phyloP scores from a whole-genome alignment of 805 yeast species.

The Clavispora vitiphila region DNA sequence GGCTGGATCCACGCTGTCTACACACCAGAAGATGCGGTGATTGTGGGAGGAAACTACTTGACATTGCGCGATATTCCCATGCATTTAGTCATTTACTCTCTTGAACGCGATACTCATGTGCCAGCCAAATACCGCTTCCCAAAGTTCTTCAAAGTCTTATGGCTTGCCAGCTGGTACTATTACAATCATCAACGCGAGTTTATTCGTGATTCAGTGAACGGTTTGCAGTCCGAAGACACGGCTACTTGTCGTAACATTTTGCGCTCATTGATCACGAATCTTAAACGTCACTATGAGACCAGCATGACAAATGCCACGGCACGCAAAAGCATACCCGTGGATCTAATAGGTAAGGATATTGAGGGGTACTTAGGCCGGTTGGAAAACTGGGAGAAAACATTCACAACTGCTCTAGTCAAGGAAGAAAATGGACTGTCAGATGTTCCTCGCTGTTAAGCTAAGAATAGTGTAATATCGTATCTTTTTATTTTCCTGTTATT shows the following conservation, averaged over 20 bases:
- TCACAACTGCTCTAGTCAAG: too few relatives aligned
- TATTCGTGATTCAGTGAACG: constrained; percentile 5
- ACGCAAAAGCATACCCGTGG: constrained; percentile 28
- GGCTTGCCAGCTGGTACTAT: constrained; percentile 55
- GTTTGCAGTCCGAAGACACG: background rate
- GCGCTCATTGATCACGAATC: constrained; percentile 19
- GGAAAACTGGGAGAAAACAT: background rate
- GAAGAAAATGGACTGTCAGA: too few relatives aligned
- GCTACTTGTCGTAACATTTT: constrained; percentile 2
- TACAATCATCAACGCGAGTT: constrained; percentile 22
- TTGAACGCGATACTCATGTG: constrained; percentile 68
- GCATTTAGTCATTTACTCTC: constrained; percentile 55
- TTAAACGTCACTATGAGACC: constrained; percentile 26
- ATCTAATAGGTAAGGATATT: constrained; percentile 22
- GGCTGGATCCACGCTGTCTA: constrained; percentile 93
- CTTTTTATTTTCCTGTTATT: background rate
- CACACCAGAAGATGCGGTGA: constrained; percentile 75
- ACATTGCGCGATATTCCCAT: constrained; percentile 58
- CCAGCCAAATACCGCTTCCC: constrained; percentile 78
- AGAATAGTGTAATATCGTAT: background rate
- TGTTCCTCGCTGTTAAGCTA: too few relatives aligned
- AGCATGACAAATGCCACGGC: constrained; percentile 32
- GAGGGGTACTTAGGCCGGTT: background rate
- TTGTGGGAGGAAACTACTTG: constrained; percentile 84
- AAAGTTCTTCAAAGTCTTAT: constrained; percentile 61